Evolutionary conservation across 768 basidiomycete species (phyloP).

Genomic region (Tulasnella sp.): DNA sequence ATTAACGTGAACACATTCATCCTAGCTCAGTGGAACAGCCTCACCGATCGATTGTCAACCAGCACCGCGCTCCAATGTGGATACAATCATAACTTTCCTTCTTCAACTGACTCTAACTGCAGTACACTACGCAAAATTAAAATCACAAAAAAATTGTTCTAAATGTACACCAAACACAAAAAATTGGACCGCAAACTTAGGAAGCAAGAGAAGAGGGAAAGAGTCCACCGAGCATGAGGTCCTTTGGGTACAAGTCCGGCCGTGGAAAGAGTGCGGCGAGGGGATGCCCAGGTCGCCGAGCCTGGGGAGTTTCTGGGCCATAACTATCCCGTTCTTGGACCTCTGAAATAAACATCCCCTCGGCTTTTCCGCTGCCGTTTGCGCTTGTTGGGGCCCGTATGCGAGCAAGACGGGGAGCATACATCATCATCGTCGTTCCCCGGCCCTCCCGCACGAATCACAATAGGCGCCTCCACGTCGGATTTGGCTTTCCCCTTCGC

Average conservation of each 20-base stretch:
- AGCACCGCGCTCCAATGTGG: background rate
- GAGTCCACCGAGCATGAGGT: background rate
- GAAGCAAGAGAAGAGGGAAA: background rate
- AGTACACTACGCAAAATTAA: background rate
- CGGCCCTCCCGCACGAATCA: background rate
- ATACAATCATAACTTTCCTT: background rate
- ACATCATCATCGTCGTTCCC: background rate
- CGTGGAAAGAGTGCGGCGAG: conserved; percentile 2
- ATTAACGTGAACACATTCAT: background rate
- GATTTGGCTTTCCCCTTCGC: background rate
- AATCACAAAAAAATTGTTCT: background rate
- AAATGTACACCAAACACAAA: background rate
- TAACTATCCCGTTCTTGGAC: background rate
- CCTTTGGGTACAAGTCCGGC: conserved; percentile 7
- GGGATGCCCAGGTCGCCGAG: background rate
- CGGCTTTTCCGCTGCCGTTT: background rate
- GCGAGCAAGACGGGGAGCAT: background rate
- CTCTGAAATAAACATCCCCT: background rate
- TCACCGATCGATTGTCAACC: background rate
- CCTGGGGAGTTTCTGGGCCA: background rate
- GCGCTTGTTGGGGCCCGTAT: background rate
- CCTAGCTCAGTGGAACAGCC: background rate
- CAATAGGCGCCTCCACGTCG: background rate
- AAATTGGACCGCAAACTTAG: background rate
- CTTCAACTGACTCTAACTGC: background rate